Conservation (phyloP, 805 yeast genomes). For the Candida boleticola region DNA sequence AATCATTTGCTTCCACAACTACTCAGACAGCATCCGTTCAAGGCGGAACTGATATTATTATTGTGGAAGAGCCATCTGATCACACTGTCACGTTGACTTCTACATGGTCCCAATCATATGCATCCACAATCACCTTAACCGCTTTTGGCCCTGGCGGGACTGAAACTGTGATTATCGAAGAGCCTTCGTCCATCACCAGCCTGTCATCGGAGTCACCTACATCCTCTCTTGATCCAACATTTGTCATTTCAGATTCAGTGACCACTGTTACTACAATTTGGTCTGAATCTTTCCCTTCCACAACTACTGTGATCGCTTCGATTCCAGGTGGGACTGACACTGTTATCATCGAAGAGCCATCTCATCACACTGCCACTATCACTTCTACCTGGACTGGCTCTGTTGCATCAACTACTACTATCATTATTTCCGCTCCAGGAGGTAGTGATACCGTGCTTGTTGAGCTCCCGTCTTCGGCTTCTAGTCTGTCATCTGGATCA, state of each 20-base stretch:
- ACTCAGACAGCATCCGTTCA: constrained; percentile 5
- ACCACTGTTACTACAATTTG: constrained; percentile 5
- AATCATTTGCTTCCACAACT: constrained; percentile 1
- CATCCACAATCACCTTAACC: constrained; percentile 9
- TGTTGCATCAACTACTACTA: neutral
- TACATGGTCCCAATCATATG: constrained; percentile 6
- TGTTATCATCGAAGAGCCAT: neutral
- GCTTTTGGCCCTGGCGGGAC: constrained; percentile 12
- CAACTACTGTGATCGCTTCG: neutral
- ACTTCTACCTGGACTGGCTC: neutral
- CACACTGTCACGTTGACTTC: neutral
- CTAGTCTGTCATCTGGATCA: neutral
- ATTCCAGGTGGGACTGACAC: neutral
- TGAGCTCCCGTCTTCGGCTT: constrained; percentile 8
- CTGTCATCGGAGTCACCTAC: too few species aligned
- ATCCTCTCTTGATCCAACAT: too few species aligned
- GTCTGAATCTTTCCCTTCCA: constrained; percentile 8
- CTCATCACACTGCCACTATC: neutral
- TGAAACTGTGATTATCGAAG: constrained; percentile 14
- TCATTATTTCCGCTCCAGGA: too few species aligned
- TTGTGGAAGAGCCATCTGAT: constrained; percentile 12
- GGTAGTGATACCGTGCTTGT: constrained; percentile 11
- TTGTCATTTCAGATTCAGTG: too few species aligned
- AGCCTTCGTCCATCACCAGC: constrained; percentile 6
- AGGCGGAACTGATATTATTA: constrained; percentile 6